Base-by-base conservation (phyloP, 768 basidiomycete genomes). In the Russula earlei region DNA sequence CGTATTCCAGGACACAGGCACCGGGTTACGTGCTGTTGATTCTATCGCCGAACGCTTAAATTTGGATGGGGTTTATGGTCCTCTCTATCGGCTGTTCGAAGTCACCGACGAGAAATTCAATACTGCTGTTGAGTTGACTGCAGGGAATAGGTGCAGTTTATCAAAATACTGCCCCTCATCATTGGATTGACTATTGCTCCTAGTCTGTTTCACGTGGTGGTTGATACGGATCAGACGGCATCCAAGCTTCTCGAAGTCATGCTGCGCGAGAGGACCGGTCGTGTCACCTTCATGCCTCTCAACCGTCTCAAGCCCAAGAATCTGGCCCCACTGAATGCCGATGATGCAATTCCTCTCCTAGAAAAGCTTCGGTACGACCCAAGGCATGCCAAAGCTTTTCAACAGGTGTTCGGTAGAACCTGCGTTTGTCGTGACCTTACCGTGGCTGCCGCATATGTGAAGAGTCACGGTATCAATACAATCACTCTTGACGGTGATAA, bases 401-500 rank as follows among this genome's bases (percentile, higher is more conserved):
- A 92, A 64, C 96, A 98, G 66, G 94, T 98, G 11, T 99, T 99
- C 62, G 93, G 94, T 36, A 92, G 92, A 70, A 98, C 95, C 0
- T 91, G 94, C 68, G 91, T 99, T 22, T 97, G 95, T 68, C 81
- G 87, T 43, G 91, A 96, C 67, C 79, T 99, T 54, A 85, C 85
- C 9, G 85, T 92, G 60, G 94, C 93, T 22, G 90, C 92, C 6
- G 88, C 90, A 9, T 98, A 96, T 68, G 91, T 94, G 48, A 87
- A 95, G 69, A 88, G 85, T 63, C 93, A 98, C 67, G 85, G 85
- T 1, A 86, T 98, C 67, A 97, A 95, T 71, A 93, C 92, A 20
- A 98, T 98, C 69, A 99, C 96, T 1, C 80, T 96, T 37, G 94
- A 95, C 62, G 96, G 96, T 47, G 96, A 99, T 75, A 92, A 91